Base-by-base conservation (phyloP, 805 yeast genomes). In the Wickerhamiella siamensis region DNA sequence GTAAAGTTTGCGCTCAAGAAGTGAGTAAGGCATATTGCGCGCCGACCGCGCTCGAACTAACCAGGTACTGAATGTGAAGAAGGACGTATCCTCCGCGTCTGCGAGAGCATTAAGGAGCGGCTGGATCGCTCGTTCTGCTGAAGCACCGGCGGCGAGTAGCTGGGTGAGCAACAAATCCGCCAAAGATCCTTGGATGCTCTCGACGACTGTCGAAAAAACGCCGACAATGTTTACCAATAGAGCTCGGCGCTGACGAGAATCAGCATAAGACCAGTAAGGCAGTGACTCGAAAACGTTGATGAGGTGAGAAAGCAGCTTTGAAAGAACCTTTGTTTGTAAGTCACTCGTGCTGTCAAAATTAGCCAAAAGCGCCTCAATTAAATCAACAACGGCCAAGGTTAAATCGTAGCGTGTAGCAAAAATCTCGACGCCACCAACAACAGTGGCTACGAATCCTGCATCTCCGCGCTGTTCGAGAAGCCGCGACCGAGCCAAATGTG, bases 251-350 rank as follows among this genome's bases (percentile, higher is more conserved):
- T 84, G 82, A 36, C 63, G 58, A 1, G 72, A 61, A 9, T 69
- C 57, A 24, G 64, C 61, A 57, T 75, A 86, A 47, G 75, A 71
- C 81, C 94, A 83, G 53, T 70, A 73, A 3, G 69, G 61, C 49
- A 77, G 81, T 49, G 82, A 75, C 52, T 84, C 95, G 59, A 77
- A 83, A 0, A 82, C 71, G 40, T 71, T 72, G n/a, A 82, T 59
- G 32, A 76, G 62, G 56, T 40, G 43, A 15, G 41, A 36, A 4
- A 40, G 18, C 14, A 43, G 37, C 39, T 40, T 29, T 14, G 19
- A n/a, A 21, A 38, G 15, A 6, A 27, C 35, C 4, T 33, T 14
- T 9, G 26, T 26, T 16, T 39, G 35, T 31, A 12, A 75, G 50
- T 41, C 77, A n/a, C 67, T 18, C 21, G 26, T n/a, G 41, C 15